Conservation (phyloP, 352 stramenopile species). For the Phytophthora europaea region DNA sequence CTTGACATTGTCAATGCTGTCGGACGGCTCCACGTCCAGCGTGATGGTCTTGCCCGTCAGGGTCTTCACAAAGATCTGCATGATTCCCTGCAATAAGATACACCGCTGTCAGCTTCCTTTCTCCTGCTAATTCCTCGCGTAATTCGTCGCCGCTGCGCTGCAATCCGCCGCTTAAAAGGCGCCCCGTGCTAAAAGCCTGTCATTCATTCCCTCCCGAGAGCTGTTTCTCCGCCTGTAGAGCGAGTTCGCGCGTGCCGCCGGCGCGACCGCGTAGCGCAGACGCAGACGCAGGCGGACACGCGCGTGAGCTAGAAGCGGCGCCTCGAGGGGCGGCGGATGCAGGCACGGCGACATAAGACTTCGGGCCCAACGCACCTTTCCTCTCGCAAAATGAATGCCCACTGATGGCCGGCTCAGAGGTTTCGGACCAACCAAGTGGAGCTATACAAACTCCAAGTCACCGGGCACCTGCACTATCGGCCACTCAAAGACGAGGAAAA, state of each 20-base stretch:
- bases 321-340: not conserved
- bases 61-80: constrained; percentile 99
- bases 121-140: not conserved
- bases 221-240: not conserved
- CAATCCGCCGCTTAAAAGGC: constrained; percentile 9
- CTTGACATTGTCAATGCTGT: constrained; percentile 99
- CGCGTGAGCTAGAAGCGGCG: not conserved
- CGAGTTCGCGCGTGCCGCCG: not conserved
- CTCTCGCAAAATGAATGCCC: constrained; percentile 62
- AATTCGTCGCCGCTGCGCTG: not conserved
- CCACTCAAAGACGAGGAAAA: constrained; percentile 39
- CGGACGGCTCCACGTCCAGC: constrained; percentile 97
- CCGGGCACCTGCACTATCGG: constrained; percentile 33
- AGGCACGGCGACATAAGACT: not conserved
- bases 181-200: not conserved
- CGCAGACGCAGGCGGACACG: not conserved
- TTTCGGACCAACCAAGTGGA: constrained; percentile 48
- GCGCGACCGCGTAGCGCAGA: not conserved
- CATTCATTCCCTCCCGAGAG: not conserved
- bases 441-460: constrained; percentile 37
- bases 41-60: constrained; percentile 98
- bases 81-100: constrained; percentile 59
- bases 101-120: constrained; percentile 30
- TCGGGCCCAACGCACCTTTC: constrained; percentile 50
- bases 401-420: constrained; percentile 27